Conservation (phyloP, 2,329 filamentous ascomycete species). For the Colletotrichum tanaceti region DNA sequence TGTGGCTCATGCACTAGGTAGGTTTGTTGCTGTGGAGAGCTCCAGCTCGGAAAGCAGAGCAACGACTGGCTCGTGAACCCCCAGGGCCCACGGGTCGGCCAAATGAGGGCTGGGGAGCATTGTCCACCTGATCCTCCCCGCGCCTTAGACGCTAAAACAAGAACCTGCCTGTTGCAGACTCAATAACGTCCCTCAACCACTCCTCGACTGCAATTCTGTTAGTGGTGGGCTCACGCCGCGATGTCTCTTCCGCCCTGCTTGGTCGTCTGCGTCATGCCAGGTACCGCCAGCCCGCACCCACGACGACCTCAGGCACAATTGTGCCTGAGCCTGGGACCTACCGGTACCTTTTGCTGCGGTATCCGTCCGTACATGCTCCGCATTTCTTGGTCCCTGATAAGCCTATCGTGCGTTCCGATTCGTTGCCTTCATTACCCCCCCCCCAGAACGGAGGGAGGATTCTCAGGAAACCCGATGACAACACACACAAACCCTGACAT, state of each 20-base stretch:
- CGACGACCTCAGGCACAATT: constrained; percentile 16
- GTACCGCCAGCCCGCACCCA: constrained; percentile 5
- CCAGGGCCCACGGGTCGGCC: constrained; percentile 22
- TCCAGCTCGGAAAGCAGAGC: constrained; percentile 25
- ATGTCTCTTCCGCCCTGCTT: constrained; percentile 4
- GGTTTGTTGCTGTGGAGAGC: constrained; percentile 39
- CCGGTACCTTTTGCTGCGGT: constrained; percentile 14
- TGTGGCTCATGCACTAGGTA: constrained; percentile 15
- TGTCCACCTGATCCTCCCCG: constrained; percentile 30
- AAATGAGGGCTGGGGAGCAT: constrained; percentile 26
- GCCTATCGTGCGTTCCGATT: constrained; percentile 22
- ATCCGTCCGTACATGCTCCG: background rate
- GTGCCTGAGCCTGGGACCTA: constrained; percentile 19
- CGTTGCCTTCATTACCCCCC: background rate
- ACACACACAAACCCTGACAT: background rate
- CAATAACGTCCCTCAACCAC: background rate
- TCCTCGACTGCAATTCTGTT: background rate
- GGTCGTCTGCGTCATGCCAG: constrained; percentile 37
- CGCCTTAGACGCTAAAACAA: constrained; percentile 26
- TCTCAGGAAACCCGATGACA: constrained; percentile 1
- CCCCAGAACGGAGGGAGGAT: background rate
- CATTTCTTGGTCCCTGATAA: constrained; percentile 17
- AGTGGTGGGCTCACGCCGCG: constrained; percentile 13
- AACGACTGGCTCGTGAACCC: constrained; percentile 20
- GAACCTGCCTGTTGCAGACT: constrained; percentile 39